Evolutionary conservation across 495 filamentous ascomycete species (phyloP), one percentile per base, ranked within the genome.

Genomic region (Penicillium coffeae): DNA sequence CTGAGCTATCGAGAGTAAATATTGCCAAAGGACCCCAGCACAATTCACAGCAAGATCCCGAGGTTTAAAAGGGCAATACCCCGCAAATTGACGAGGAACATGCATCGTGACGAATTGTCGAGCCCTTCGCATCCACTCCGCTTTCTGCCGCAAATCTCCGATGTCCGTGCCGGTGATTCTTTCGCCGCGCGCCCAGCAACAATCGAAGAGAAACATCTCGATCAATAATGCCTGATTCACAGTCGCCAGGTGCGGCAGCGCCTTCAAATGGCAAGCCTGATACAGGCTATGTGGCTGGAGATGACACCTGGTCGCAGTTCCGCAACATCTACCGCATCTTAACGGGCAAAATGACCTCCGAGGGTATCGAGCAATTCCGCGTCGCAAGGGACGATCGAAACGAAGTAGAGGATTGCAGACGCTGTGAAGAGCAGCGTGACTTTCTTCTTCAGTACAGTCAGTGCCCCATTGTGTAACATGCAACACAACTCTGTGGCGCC

Each of bases 241-340:
- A 68, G 37, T 39, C 57, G 32, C 40, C 63, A n/a, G 50, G 47
- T 50, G 38, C 56, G 32, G 20, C 48, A 38, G 46, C 53, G 12
- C 47, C 56, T 30, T 40, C 56, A 21, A 55, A 53, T 46, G 55
- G 45, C 8, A 62, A 64, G 37, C 44, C 46, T 1, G 64, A 75
- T 27, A 75, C 67, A 12, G 72, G 73, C 3, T 78, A 63, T 39
- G 52, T 61, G 9, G 51, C 68, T 3, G 73, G 84, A 50, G 84
- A 88, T 72, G 82, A 87, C 62, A 76, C 78, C 12, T 79, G 69
- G 42, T 74, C 78, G 3, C 77, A 80, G 73, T 95, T 87, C 83
- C 75, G 81, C 49, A 93, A 87, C 64, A 83, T 83, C 62, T 96
- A 92, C 77, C 73, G 77, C 42, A 83, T 88, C 59, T 62, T 95